A percentile compares a stretch with the other conserved stretches of the same genome.
phyloP scores from a whole-genome alignment of 305 asterid species.

The Withania somnifera region DNA sequence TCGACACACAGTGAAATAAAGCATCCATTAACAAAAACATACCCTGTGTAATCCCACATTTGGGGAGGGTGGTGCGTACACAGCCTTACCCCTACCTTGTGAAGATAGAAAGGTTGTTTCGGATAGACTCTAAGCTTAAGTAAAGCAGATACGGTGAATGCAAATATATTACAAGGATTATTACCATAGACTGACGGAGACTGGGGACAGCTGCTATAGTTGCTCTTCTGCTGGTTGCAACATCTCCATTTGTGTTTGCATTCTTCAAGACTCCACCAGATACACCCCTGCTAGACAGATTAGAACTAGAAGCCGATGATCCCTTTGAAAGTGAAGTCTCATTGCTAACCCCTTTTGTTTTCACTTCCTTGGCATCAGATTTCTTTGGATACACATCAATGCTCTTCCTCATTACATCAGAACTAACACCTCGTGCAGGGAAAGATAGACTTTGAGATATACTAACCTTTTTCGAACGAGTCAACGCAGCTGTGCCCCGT shows the following conservation, averaged over 20 bases:
- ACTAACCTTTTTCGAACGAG: slow-evolving; percentile 29
- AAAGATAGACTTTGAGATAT: slow-evolving; percentile 54
- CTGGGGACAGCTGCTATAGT: slow-evolving; percentile 30
- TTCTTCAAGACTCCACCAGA: slow-evolving; percentile 17
- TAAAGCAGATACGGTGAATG: not conserved
- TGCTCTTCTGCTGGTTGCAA: slow-evolving; percentile 13
- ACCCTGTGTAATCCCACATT: too few species aligned
- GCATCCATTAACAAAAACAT: not conserved
- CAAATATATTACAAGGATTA: not conserved
- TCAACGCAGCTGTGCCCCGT: slow-evolving; percentile 31
- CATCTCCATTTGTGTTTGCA: slow-evolving; percentile 10
- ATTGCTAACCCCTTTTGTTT: slow-evolving; percentile 25
- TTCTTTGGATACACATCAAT: slow-evolving; percentile 38
- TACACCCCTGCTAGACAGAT: not conserved
- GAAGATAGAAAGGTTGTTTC: too few species aligned
- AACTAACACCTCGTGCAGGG: slow-evolving; percentile 39
- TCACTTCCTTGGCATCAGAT: slow-evolving; percentile 26
- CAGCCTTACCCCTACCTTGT: too few species aligned
- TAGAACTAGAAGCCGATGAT: slow-evolving; percentile 15
- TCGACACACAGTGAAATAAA: not conserved
- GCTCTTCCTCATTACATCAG: slow-evolving; percentile 51
- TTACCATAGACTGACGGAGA: slow-evolving; percentile 34
- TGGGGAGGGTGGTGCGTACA: too few species aligned
- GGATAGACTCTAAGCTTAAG: too few species aligned
- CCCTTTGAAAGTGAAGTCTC: slow-evolving; percentile 27